phyloP scores from a whole-genome alignment of 2,329 filamentous ascomycete genomes.

The Dactylellina drechsleri region DNA sequence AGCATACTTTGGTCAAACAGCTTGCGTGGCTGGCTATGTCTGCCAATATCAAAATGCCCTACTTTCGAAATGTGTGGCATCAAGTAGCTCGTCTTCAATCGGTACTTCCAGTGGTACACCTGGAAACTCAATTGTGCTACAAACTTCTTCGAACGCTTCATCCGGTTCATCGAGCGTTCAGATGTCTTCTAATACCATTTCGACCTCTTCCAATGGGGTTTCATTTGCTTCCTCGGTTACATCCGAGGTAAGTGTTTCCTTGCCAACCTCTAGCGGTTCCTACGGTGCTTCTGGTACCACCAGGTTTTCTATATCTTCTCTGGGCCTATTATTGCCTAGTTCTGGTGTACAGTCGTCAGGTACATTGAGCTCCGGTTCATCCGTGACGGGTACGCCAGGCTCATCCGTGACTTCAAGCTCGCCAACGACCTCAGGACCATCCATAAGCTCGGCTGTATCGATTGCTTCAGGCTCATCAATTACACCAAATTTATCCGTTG shows the following conservation, averaged over 20 bases:
- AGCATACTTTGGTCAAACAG: constrained; percentile 56
- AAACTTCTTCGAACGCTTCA: background rate
- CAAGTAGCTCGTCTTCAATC: constrained; percentile 44
- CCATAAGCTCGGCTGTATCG: too few species aligned
- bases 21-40: constrained; percentile 37
- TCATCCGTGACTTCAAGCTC: too few species aligned
- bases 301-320: too few species aligned
- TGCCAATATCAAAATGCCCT: constrained; percentile 62
- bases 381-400: too few species aligned
- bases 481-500: too few species aligned
- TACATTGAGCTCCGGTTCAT: too few species aligned
- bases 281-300: too few species aligned
- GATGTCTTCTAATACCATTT: background rate
- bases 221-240: background rate
- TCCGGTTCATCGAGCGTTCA: background rate
- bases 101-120: background rate
- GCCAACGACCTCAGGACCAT: too few species aligned
- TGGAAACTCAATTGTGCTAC: background rate
- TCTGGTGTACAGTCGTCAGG: too few species aligned
- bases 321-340: too few species aligned
- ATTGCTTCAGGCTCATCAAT: too few species aligned
- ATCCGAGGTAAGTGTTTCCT: background rate
- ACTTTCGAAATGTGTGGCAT: constrained; percentile 63
- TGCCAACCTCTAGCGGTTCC: too few species aligned
- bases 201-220: background rate